Base-by-base conservation (phyloP, 2,329 filamentous ascomycete genomes). In the Colletotrichum spaethianum region DNA sequence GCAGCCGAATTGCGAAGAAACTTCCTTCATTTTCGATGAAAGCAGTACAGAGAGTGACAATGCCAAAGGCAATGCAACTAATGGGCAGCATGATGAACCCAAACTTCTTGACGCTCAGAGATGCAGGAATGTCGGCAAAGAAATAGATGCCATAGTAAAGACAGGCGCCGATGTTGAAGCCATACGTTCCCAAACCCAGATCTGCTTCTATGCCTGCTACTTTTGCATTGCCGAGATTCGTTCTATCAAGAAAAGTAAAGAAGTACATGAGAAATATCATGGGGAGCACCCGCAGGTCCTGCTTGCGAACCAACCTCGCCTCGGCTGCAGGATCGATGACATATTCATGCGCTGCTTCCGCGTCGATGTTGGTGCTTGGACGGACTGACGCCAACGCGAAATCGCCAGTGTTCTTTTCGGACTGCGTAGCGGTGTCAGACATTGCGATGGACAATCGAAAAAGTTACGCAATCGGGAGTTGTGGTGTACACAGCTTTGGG, bases 251-350 rank as follows among this genome's bases (percentile, higher is more conserved):
- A 74, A 88, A 90, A 75, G 86, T 88, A 16, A 90, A 81, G 6
- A 90, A 80, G 75, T 89, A 90, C 16, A 90, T 82, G 77, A 83
- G 28, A 78, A 91, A 82, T 91, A 93, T 52, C 91, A 80, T 81
- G 7, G 84, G 84, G 3, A 77, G 67, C 8, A 76, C 74, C 3
- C 73, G 66, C 52, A 86, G 77, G 1, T 82, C 77, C 75, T 85
- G 76, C 20, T 75, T 74, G 5, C 76, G 74, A 23, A 74, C 67
- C 26, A 76, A 70, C 14, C 55, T 68, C 26, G 74, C 72, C 46
- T 77, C 75, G 36, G 72, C 71, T 2, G 42, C 70, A 4, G 67
- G 69, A 14, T 77, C 75, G 42, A 76, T 77, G 14, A 52, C 63
- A 48, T 72, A 63, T 38, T 42, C 44, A 60, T 73, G 74, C 8